A percentile compares a stretch with the other conserved stretches of the same genome.
Conservation (phyloP, 805 yeast genomes). For the Metschnikowia lochheadii region DNA sequence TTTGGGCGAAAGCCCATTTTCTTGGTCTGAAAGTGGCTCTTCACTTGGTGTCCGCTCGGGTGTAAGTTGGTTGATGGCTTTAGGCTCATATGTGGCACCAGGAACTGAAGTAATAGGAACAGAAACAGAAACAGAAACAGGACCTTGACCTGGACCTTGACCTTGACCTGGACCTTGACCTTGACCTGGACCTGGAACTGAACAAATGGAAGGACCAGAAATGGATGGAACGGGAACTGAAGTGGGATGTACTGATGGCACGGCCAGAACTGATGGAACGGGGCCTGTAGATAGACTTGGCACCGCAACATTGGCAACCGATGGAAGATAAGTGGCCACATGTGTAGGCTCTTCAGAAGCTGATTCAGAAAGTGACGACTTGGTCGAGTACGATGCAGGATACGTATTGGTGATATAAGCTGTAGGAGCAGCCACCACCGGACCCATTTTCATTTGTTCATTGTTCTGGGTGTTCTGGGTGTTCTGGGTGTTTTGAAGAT, state of each 20-base stretch:
- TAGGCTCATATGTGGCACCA: too few relatives aligned
- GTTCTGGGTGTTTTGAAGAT: too few relatives aligned
- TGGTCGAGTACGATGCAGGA: slow-evolving; percentile 1
- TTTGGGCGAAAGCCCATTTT: neutral
- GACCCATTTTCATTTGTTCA: neutral
- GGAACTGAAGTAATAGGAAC: too few relatives aligned
- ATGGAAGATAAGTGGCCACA: neutral
- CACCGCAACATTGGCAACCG: neutral
- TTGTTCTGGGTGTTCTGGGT: too few relatives aligned
- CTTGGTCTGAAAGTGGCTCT: slow-evolving; percentile 1
- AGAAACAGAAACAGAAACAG: too few relatives aligned
- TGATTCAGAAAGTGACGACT: neutral
- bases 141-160: too few relatives aligned
- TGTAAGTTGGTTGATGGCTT: too few relatives aligned
- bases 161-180: too few relatives aligned
- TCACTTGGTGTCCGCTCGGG: neutral
- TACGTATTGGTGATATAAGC: neutral
- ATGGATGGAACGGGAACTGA: too few relatives aligned
- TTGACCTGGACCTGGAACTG: too few relatives aligned
- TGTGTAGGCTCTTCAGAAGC: neutral
- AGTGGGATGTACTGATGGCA: too few relatives aligned
- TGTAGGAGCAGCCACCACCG: neutral
- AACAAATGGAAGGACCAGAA: too few relatives aligned
- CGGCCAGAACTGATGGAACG: neutral
- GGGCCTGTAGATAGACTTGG: neutral